phyloP scores from a whole-genome alignment of 1,284 basidiomycete species.

The Leccinum griseonigrum region DNA sequence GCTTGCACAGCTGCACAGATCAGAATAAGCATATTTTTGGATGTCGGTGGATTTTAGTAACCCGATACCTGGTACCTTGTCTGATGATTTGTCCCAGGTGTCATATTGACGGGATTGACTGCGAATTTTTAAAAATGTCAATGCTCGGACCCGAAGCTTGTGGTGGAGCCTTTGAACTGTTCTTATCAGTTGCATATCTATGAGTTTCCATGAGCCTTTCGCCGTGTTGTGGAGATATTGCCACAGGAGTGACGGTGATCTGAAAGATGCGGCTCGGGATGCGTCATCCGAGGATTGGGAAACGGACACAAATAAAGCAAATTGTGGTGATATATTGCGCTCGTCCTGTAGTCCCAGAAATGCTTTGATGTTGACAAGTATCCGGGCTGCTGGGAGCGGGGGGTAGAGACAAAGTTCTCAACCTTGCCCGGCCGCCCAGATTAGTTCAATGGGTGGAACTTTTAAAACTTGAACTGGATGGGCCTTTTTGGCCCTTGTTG shows the following conservation, averaged over 20 bases:
- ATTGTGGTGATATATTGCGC: constrained; percentile 10
- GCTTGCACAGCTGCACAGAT: background rate
- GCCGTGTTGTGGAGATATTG: background rate
- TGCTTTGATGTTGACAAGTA: background rate
- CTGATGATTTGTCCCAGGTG: constrained; percentile 5
- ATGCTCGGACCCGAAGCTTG: constrained; percentile 13
- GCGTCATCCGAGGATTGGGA: constrained; percentile 7
- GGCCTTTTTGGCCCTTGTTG: background rate
- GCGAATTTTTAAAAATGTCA: constrained; percentile 1
- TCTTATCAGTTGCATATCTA: background rate
- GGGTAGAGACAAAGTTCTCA: background rate
- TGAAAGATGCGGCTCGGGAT: constrained; percentile 4
- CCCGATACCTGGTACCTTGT: background rate
- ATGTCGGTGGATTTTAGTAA: background rate
- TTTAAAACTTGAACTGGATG: background rate
- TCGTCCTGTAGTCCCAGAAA: constrained; percentile 1
- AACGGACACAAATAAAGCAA: constrained; percentile 11
- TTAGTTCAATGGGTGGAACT: background rate
- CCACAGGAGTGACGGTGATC: constrained; percentile 3
- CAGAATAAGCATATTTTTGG: constrained; percentile 1
- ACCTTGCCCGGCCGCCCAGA: background rate
- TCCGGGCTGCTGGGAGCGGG: constrained; percentile 4
- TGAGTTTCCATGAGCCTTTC: background rate
- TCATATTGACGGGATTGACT: constrained; percentile 1
- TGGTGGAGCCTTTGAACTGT: background rate